Base-by-base conservation (phyloP, 257 asterid species). In the Salvia hispanica region DNA sequence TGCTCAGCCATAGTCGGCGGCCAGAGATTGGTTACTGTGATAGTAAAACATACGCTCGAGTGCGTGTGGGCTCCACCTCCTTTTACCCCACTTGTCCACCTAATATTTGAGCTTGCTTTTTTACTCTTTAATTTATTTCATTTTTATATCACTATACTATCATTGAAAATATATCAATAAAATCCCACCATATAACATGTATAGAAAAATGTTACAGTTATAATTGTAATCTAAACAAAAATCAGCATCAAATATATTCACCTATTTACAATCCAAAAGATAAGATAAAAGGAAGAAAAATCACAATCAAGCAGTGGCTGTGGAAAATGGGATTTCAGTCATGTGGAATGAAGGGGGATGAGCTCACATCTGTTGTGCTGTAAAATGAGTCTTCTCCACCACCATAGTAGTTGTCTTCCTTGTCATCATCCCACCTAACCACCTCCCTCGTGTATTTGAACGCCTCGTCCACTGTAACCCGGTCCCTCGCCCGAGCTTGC, bases 401-500 rank as follows among this genome's bases (percentile, higher is more conserved):
- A 47, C 53, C 78, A 5, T 31, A 84, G 65, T 73, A 79, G 57
- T 71, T 81, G 4, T 82, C 88, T 55, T 75, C 90, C 78, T 84
- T 87, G 74, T 85, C 95, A 25, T 87, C 97, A 15, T 90, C 97
- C 97, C 97, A 90, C 74, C 83, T 85, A 16, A 88, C 85, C 55
- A 90, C 97, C 77, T 90, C 97, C 76, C 94, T 75, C 51, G 83
- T 82, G 54, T 87, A 90, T 72, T 87, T 90, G 52, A 90, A 85
- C 7, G 90, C 91, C 80, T 90, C 97, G 6, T 84, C 90, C 1
- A 90, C 74, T 0, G 95, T 90, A 13, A 67, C 66, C 39, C 94
- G 58, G 6, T 90, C 97, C 63, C 97, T 82, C 7, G 97, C 97
- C 77, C 78, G 78, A 0, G 94, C 75, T 69, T 90, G 97, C 94